Evolutionary conservation across 495 filamentous ascomycete species (phyloP), one percentile per base, ranked within the genome.

Genomic region (Hyaloscypha finlandica): DNA sequence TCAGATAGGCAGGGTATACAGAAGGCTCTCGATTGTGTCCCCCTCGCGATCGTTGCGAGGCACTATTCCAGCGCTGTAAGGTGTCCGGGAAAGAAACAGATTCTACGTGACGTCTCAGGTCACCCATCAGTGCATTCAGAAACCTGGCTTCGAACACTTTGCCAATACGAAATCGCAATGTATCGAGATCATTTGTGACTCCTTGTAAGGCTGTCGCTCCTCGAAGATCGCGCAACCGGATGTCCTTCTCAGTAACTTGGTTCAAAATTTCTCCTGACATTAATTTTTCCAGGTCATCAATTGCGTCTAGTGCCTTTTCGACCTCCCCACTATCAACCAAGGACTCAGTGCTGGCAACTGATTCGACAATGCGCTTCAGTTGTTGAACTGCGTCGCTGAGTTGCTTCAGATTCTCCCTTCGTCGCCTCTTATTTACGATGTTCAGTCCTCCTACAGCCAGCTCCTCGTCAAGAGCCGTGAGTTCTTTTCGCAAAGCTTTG

Each of bases 371-470:
- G 58, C 88, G 82, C 63, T 88, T 86, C 45, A 98, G 83, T 73
- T 99, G 95, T 67, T 86, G 85, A 12, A 95, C 90, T 1, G 95
- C 89, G 69, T 92, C 86, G 22, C 90, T 88, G 14, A 99, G 78
- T 74, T 92, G 91, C 56, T 88, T 84, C 16, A 99, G 78, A 72
- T 98, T 99, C 66, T 97, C 92, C 64, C 89, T 84, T 59, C 91
- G 85, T 45, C 90, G 86, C 58, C 90, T 86, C 74, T 96, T 87
- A 48, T 92, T 89, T 8, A 97, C 88, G 63, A 97, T 87, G 67
- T 97, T 89, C 9, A 99, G 75, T 4, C 95, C 95, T 9, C 89
- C 90, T 2, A 92, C 78, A 5, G 93, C 96, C 81, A 98, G 93
- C 67, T 96, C 91, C 55, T 88, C 81, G 72, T 99, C 96, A 19